Percentiles rank a stretch among this genome's conserved stretches.
Conservation (phyloP, 345 rosid species). For the Sisymbrium altissimum region DNA sequence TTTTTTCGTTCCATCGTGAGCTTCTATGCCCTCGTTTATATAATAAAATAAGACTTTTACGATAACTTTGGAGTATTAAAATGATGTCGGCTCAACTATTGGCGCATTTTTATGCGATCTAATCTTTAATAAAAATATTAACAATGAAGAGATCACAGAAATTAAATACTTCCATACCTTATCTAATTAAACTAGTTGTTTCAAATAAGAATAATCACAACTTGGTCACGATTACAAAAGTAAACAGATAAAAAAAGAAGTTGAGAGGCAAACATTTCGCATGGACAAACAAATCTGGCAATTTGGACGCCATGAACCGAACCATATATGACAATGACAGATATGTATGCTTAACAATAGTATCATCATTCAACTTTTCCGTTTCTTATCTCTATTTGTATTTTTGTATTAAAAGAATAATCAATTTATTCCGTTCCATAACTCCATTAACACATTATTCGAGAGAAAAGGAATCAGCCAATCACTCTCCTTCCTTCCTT, state of each 20-base stretch:
- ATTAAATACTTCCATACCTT: neutral
- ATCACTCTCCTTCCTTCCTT: neutral
- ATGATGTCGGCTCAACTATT: constrained; percentile 30
- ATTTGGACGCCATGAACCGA: constrained; percentile 36
- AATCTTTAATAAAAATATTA: neutral
- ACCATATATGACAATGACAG: constrained; percentile 33
- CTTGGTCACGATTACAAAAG: neutral
- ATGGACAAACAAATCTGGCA: constrained; percentile 28
- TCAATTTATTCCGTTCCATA: constrained; percentile 20
- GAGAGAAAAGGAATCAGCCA: constrained; percentile 32
- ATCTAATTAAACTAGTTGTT: neutral
- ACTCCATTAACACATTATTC: constrained; percentile 30
- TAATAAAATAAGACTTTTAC: neutral
- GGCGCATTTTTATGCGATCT: constrained; percentile 12
- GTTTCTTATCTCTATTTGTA: neutral
- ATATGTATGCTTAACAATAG: neutral
- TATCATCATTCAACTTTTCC: neutral
- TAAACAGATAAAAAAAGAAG: neutral
- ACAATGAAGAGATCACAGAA: neutral
- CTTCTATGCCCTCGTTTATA: neutral
- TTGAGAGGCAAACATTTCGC: constrained; percentile 12
- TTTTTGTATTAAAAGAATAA: neutral
- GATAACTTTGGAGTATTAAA: neutral
- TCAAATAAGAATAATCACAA: constrained; percentile 5
- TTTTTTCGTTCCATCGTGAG: neutral